Evolutionary conservation across 768 basidiomycete genomes (phyloP), one percentile per base, ranked within the genome.

Genomic region (Lactarius deliciosus): DNA sequence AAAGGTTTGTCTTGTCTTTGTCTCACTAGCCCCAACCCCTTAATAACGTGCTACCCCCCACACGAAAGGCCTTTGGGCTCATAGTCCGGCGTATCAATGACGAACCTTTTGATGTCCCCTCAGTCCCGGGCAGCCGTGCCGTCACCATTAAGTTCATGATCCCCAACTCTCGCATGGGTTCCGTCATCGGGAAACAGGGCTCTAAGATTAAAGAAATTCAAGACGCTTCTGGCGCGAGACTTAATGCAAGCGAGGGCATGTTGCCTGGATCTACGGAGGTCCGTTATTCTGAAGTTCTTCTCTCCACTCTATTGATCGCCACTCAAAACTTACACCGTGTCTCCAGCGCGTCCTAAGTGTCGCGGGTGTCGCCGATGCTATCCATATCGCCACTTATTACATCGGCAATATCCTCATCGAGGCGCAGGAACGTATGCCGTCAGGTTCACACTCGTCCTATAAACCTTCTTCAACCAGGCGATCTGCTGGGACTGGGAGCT

Each of bases 131-230:
- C 65, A 97, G 95, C 74, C 87, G 96, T 66, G 96, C 97, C 34
- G 97, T 99, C 63, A 98, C 97, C 36, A 98, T 99, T 83, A 98
- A 98, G 77, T 98, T 94, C 75, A 98, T 98, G 91, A 97, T 98
- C 64, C 96, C 96, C 70, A 98, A 98, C 78, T 96, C 94, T 11
- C 91, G 96, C 65, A 98, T 98, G 96, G 96, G 96, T 50, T 97
- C 95, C 20, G 94, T 98, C 67, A 99, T 99, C 73, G 97, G 97
- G 64, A 98, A 97, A 77, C 92, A 90, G 69, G 97, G 97, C 38
- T 89, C 90, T 43, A 99, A 99, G 78, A 99, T 99, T 77, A 98
- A 98, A 81, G 97, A 99, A 79, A 99, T 99, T 70, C 97, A 99
- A 75, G 97, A 99, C 73, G 97, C 97, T 32, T 94, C 92, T 69